phyloP scores from a whole-genome alignment of 2,329 filamentous ascomycete genomes.

The Paraphaeosphaeria sporulosa region DNA sequence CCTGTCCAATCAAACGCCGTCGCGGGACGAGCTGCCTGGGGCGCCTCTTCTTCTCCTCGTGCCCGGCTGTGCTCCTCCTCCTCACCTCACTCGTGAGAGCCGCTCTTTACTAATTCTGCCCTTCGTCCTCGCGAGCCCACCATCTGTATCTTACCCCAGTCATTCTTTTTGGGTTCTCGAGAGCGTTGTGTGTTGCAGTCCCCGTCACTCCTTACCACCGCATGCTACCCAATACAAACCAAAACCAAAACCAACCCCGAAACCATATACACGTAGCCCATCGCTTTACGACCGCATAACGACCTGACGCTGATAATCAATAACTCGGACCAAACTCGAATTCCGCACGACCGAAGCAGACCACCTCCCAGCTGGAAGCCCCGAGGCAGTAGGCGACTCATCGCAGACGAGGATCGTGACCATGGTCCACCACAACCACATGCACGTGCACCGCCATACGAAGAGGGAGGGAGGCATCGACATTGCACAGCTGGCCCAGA shows the following conservation, averaged over 20 bases:
- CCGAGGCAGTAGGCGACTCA: slow-evolving; percentile 8
- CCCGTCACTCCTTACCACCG: slow-evolving; percentile 22
- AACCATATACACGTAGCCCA: slow-evolving; percentile 15
- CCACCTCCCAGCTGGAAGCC: too few relatives aligned
- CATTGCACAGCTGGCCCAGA: slow-evolving; percentile 20
- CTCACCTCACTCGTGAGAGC: slow-evolving; percentile 45
- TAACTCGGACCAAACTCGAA: slow-evolving; percentile 15
- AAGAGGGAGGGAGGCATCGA: slow-evolving; percentile 29
- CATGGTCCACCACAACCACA: slow-evolving; percentile 43
- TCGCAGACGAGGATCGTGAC: slow-evolving; percentile 22
- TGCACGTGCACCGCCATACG: slow-evolving; percentile 41
- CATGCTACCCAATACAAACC: slow-evolving; percentile 20
- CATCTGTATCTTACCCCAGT: slow-evolving; percentile 48
- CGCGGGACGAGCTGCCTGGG: slow-evolving; percentile 9
- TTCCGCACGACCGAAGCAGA: not conserved
- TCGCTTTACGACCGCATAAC: slow-evolving; percentile 44
- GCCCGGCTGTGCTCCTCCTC: slow-evolving; percentile 35
- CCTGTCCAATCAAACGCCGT: slow-evolving; percentile 29
- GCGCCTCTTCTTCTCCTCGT: slow-evolving; percentile 46
- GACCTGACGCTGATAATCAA: slow-evolving; percentile 48
- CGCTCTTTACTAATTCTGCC: slow-evolving; percentile 40
- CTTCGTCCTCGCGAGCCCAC: slow-evolving; percentile 25
- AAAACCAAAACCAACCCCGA: not conserved
- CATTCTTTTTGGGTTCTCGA: slow-evolving; percentile 44
- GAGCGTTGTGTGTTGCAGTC: slow-evolving; percentile 28